Conservation (phyloP, 1,284 basidiomycete genomes). For the Rhodotorula sp. region DNA sequence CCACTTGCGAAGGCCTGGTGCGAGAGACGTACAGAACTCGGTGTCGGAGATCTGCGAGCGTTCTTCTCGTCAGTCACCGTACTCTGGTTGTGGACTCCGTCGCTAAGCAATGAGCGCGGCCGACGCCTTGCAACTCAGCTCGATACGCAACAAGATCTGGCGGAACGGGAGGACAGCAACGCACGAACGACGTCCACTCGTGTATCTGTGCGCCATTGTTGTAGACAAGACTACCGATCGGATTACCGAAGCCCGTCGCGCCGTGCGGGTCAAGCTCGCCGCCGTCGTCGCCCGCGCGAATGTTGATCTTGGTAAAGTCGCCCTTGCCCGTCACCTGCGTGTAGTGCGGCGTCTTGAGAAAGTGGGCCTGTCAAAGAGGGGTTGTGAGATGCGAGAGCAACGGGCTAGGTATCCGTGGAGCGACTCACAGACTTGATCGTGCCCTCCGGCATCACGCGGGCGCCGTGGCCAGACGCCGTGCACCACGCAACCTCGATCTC, state of each 20-base stretch:
- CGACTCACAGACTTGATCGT: conserved; percentile 11
- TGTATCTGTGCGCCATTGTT: conserved; percentile 23
- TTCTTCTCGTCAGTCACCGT: background rate
- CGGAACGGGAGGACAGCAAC: background rate
- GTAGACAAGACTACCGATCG: conserved; percentile 23
- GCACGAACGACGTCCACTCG: conserved; percentile 25
- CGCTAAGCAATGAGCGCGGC: too few relatives aligned
- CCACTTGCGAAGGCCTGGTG: too few relatives aligned
- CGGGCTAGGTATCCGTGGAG: too few relatives aligned
- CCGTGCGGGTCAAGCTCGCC: conserved; percentile 48
- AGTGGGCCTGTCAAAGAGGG: conserved; percentile 17
- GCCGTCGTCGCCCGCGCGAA: conserved; percentile 48
- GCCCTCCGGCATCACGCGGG: conserved; percentile 26
- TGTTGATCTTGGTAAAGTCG: conserved; percentile 52
- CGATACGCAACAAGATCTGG: too few relatives aligned
- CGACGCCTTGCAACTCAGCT: too few relatives aligned
- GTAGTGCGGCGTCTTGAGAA: conserved; percentile 40
- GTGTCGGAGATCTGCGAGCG: conserved; percentile 23
- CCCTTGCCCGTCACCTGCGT: conserved; percentile 43
- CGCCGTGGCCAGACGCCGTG: conserved; percentile 17
- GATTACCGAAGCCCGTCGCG: conserved; percentile 31
- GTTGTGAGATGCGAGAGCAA: background rate
- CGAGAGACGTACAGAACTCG: conserved; percentile 16
- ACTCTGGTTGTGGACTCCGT: too few relatives aligned
- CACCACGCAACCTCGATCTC: conserved; percentile 31